Conservation (phyloP, 2,329 filamentous ascomycete species). For the Hypoxylon sp. region DNA sequence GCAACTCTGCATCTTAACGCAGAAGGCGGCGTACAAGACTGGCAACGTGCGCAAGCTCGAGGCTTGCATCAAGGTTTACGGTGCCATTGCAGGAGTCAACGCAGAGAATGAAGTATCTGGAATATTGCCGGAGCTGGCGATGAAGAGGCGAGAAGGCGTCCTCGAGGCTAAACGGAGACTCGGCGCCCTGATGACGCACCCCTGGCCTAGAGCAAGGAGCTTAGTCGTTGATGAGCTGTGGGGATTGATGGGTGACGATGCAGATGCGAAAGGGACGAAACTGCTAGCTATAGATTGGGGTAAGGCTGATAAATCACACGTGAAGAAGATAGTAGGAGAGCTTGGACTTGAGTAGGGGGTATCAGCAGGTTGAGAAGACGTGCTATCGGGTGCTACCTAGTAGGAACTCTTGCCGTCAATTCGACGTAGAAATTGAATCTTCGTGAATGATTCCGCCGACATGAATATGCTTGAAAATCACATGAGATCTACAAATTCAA, state of each 20-base stretch:
- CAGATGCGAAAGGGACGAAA: constrained; percentile 49
- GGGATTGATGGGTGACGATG: constrained; percentile 57
- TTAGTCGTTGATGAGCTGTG: constrained; percentile 74
- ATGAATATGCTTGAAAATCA: not conserved
- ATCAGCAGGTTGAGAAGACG: not conserved
- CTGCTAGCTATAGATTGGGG: constrained; percentile 72
- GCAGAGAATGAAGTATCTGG: constrained; percentile 9
- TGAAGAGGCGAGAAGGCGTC: constrained; percentile 61
- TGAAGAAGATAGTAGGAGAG: constrained; percentile 61
- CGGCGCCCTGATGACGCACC: constrained; percentile 81
- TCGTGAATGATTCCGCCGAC: not conserved
- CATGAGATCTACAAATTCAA: not conserved
- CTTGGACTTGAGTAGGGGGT: constrained; percentile 58
- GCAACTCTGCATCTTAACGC: constrained; percentile 76
- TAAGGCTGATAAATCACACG: constrained; percentile 63
- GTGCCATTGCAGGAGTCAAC: constrained; percentile 68
- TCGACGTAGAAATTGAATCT: not conserved
- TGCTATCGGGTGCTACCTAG: not conserved
- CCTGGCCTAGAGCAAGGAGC: constrained; percentile 81
- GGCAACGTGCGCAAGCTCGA: constrained; percentile 86
- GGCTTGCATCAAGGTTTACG: constrained; percentile 85
- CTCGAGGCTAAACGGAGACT: constrained; percentile 76
- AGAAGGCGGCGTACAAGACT: constrained; percentile 86
- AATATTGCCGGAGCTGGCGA: constrained; percentile 40
- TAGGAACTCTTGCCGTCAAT: not conserved